Percentiles rank a stretch among this genome's conserved stretches.
Evolutionary conservation across 176 grass and related monocot species (phyloP).

Genomic region (Paspalum notatum): DNA sequence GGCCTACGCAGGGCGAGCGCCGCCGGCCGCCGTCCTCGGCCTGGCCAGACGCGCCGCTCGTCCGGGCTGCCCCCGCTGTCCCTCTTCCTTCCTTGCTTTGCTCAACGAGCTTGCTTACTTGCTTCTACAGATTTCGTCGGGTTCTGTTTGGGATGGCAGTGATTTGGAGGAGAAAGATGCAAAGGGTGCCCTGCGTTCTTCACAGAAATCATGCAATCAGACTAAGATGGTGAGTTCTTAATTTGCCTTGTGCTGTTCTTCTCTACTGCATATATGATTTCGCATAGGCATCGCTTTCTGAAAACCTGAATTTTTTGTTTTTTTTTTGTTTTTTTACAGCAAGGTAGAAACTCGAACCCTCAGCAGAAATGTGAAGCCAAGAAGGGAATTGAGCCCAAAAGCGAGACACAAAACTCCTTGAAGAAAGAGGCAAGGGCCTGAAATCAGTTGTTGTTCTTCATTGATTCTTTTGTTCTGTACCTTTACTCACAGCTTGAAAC

Average conservation of each 20-base stretch:
- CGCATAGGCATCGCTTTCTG: neutral
- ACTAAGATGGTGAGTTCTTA: conserved; percentile 55
- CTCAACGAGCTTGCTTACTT: neutral
- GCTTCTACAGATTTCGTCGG: conserved; percentile 1
- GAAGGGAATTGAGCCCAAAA: conserved; percentile 46
- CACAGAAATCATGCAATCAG: conserved; percentile 39
- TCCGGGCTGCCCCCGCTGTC: no score
- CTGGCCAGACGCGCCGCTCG: no score
- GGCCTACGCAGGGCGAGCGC: no score
- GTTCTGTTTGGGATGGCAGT: conserved; percentile 53
- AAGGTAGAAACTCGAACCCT: conserved; percentile 46
- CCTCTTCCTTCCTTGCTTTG: no score
- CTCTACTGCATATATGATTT: neutral
- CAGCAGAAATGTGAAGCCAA: conserved; percentile 41
- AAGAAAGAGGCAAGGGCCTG: conserved; percentile 71
- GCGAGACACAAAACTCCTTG: conserved; percentile 51
- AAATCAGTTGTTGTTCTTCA: conserved; percentile 18
- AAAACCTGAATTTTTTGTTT: conserved; percentile 20
- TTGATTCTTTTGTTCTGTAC: neutral
- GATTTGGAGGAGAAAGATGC: conserved; percentile 57
- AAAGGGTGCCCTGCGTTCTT: conserved; percentile 47
- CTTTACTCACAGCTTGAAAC: neutral
- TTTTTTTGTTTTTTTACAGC: conserved; percentile 48
- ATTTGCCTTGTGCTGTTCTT: neutral
- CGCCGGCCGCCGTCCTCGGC: no score